Evolutionary conservation across 306 rosid species (phyloP).

Genomic region (Ceratonia siliqua): DNA sequence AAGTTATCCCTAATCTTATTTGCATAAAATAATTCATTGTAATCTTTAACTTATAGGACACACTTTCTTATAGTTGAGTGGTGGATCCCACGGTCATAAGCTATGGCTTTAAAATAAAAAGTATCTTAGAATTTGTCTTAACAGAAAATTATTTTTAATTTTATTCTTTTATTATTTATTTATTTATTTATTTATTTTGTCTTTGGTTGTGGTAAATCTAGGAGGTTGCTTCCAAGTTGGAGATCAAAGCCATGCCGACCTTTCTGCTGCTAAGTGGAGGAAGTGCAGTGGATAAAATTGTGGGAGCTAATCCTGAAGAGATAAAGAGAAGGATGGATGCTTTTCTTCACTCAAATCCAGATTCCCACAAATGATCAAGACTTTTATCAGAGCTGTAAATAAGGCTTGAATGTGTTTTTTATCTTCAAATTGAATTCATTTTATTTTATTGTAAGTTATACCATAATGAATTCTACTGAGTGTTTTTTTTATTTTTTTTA

Average conservation of each 20-base stretch:
- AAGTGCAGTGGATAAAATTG: conserved; percentile 28
- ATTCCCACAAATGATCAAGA: conserved; percentile 4
- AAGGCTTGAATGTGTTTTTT: neutral
- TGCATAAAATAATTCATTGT: too few species aligned
- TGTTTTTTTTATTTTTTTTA: neutral
- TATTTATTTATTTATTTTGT: too few species aligned
- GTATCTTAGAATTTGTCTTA: too few species aligned
- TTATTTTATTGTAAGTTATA: neutral
- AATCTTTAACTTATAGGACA: too few species aligned
- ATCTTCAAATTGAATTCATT: neutral
- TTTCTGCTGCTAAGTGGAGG: conserved; percentile 49
- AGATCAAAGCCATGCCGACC: conserved; percentile 53
- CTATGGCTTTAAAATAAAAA: too few species aligned
- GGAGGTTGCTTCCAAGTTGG: conserved; percentile 51
- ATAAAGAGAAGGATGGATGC: conserved; percentile 34
- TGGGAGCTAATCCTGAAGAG: conserved; percentile 54
- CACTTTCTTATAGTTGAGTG: too few species aligned
- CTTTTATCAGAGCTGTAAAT: neutral
- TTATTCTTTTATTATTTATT: too few species aligned
- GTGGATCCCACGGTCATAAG: too few species aligned
- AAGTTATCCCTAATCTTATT: too few species aligned
- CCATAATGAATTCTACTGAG: neutral
- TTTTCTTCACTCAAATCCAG: conserved; percentile 13
- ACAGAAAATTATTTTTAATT: too few species aligned
- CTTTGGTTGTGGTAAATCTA: conserved; percentile 33